phyloP scores from a whole-genome alignment of 2,329 filamentous ascomycete species.

The Gliomastix tumulicola region DNA sequence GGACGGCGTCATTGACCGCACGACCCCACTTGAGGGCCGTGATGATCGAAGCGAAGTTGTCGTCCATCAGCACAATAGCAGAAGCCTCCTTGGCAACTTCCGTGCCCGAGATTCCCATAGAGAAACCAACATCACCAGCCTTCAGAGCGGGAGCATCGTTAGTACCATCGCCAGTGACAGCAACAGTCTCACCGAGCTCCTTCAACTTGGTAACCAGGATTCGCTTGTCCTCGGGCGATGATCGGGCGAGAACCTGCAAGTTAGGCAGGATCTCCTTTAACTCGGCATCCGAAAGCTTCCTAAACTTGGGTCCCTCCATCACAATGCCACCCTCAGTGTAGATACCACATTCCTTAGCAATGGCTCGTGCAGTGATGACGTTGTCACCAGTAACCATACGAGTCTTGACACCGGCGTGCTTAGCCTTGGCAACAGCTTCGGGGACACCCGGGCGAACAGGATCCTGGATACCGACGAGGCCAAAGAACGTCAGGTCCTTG shows the following conservation, averaged over 20 bases:
- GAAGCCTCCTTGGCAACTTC: conserved; percentile 57
- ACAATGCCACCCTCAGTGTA: conserved; percentile 59
- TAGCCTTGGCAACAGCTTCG: conserved; percentile 54
- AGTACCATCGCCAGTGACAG: conserved; percentile 55
- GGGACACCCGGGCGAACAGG: conserved; percentile 57
- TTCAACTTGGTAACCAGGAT: conserved; percentile 55
- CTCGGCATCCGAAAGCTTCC: conserved; percentile 41
- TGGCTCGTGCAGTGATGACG: conserved; percentile 33
- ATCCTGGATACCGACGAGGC: conserved; percentile 58
- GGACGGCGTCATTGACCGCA: conserved; percentile 52
- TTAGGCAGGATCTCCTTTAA: conserved; percentile 45
- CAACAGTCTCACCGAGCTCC: conserved; percentile 54
- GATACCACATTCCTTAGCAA: conserved; percentile 33
- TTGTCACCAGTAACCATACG: conserved; percentile 53
- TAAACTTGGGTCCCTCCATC: conserved; percentile 43
- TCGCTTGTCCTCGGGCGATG: conserved; percentile 58
- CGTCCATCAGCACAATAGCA: conserved; percentile 55
- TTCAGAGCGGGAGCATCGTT: conserved; percentile 56
- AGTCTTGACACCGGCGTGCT: conserved; percentile 58
- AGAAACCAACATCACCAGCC: conserved; percentile 55
- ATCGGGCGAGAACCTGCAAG: conserved; percentile 57
- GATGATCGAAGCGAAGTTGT: conserved; percentile 56
- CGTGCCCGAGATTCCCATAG: conserved; percentile 56
- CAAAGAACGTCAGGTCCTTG: conserved; percentile 27
- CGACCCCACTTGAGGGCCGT: conserved; percentile 55